Base-by-base conservation (phyloP, 1,139 yeast species). In the Taiozyma sp. region DNA sequence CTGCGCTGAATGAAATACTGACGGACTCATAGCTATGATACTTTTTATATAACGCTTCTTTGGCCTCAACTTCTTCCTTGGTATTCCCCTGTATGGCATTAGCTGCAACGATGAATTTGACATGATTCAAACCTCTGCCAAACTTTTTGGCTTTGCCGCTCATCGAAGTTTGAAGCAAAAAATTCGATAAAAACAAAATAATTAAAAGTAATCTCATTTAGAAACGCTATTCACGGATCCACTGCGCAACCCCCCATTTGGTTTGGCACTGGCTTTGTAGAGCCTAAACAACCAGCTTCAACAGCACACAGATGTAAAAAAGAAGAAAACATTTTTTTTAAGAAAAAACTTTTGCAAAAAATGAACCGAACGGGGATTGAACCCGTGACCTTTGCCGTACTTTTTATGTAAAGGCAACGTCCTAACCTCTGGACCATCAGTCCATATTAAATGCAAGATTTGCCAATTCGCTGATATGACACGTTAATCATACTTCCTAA, bases 11-110 rank as follows among this genome's bases (percentile, higher is more conserved):
- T 44, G 61, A 57, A 37, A 66, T 51, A 41, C 65, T 68, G 44
- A 65, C 53, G 1, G 66, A 65, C 41, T 64, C 60, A 6, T 64
- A n/a, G 10, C 41, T 35, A 16, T 34, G 66, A 19, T 68, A 70
- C 24, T 65, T 68, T 9, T 51, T 53, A 37, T 62, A 63, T 3
- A 62, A 61, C 39, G 56, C 50, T 45, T 54, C 59, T 6, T 62
- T 62, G 19, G 53, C 55, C 28, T 51, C 51, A 6, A 70, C 70
- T 40, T 62, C 66, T 43, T 65, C 67, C 40, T 64, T 66, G 4
- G 69, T 66, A 14, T 59, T 56, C 2, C 64, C 70, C 4, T 63
- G 46, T 16, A 66, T 56, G 6, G 60, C 60, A 10, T 64, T 59
- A 4, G 63, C 50, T 19, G 58, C 48, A 13, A 61, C 60, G 30